phyloP scores from a whole-genome alignment of 2,329 filamentous ascomycete species.

The Cercospora nicotianae region DNA sequence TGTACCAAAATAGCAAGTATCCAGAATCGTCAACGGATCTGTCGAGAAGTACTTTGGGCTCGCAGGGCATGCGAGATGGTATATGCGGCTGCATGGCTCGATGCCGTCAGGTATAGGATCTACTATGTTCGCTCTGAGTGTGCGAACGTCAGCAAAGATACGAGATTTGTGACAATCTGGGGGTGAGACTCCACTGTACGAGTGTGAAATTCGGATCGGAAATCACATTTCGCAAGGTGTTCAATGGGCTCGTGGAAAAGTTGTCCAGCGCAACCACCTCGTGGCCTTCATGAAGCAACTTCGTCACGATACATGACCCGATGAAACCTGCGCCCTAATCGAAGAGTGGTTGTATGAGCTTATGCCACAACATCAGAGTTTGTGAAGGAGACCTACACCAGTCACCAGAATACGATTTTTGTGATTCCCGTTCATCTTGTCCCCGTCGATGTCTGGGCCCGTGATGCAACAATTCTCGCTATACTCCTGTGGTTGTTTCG shows the following conservation, averaged over 20 bases:
- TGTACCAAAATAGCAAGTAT: not conserved
- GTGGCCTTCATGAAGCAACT: not conserved
- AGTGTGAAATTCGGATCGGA: not conserved
- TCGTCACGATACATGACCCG: not conserved
- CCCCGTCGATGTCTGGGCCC: not conserved
- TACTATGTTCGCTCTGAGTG: not conserved
- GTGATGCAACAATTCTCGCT: not conserved
- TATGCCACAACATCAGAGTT: not conserved
- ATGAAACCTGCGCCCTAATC: conserved; percentile 5
- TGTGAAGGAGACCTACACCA: not conserved
- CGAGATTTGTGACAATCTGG: too few species aligned
- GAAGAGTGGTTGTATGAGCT: not conserved
- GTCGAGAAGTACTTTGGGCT: not conserved
- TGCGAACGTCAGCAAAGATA: too few species aligned
- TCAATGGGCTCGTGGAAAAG: not conserved
- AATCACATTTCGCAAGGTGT: not conserved
- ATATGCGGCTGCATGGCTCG: not conserved
- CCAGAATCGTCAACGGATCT: not conserved
- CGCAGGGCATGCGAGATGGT: conserved; percentile 3
- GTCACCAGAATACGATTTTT: not conserved
- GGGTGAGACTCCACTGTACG: not conserved
- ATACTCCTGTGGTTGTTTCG: not conserved
- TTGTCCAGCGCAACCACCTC: not conserved
- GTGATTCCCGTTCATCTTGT: not conserved
- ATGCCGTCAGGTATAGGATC: not conserved